A percentile compares a stretch with the other conserved stretches of the same genome.
phyloP scores from a whole-genome alignment of 805 yeast species.

The Saccharomycopsis malanga region DNA sequence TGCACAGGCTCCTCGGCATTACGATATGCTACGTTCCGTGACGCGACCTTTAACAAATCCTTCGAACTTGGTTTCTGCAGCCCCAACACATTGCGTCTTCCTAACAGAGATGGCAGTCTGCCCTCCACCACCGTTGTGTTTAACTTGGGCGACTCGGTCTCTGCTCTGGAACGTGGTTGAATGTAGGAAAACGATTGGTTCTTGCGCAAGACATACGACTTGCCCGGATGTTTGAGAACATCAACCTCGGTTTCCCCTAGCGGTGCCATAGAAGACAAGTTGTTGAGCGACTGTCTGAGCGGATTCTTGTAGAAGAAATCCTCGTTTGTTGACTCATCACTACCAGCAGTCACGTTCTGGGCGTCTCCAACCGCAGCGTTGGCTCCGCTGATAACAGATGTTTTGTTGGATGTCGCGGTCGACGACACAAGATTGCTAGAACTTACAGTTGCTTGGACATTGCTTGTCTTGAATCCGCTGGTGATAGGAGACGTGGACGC shows the following conservation, averaged over 20 bases:
- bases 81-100: neutral
- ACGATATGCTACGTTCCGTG: neutral
- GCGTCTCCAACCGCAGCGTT: neutral
- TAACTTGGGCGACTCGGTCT: neutral
- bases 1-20: neutral
- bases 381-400: neutral
- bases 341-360: neutral
- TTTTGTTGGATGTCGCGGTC: no score
- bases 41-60: constrained; percentile 3
- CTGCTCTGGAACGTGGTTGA: constrained; percentile 20
- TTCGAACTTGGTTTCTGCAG: neutral
- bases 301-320: constrained; percentile 19
- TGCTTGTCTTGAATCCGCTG: neutral
- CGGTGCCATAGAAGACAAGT: constrained; percentile 3
- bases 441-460: neutral
- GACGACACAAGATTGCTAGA: no score
- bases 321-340: constrained; percentile 3
- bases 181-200: constrained; percentile 20
- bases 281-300: constrained; percentile 5
- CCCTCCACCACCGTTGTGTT: neutral
- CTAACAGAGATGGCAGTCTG: neutral
- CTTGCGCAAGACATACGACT: constrained; percentile 11
- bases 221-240: constrained; percentile 5
- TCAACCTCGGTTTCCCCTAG: constrained; percentile 15
- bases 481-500: constrained; percentile 7